Conservation (phyloP, 306 rosid species). For the Elaeagnus macrophylla region DNA sequence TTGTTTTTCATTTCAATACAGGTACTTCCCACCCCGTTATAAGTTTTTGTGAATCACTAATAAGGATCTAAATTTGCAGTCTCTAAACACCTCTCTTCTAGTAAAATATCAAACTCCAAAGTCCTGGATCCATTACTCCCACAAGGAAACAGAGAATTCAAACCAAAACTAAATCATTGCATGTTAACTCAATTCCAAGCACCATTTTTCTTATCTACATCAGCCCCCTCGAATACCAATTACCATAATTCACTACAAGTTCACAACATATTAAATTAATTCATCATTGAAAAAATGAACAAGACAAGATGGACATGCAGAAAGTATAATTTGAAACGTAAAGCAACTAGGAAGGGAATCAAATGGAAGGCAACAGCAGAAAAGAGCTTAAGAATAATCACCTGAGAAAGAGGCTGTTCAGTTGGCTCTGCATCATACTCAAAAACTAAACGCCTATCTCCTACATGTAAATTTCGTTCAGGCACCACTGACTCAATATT, state of each 20-base stretch:
- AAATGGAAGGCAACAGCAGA: neutral
- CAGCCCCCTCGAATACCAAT: neutral
- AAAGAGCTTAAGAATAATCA: constrained; percentile 17
- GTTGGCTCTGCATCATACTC: constrained; percentile 31
- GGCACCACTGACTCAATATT: constrained; percentile 17
- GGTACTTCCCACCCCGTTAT: no score
- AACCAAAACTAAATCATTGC: neutral
- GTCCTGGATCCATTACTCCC: no score
- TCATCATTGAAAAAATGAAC: neutral
- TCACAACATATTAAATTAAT: neutral
- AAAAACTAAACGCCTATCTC: constrained; percentile 18
- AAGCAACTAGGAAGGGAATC: neutral
- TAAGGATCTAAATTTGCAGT: no score
- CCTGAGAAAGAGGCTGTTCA: constrained; percentile 35
- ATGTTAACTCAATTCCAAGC: neutral
- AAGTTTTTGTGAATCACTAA: no score
- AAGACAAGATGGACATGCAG: neutral
- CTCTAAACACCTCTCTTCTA: no score
- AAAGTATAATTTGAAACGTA: neutral
- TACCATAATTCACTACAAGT: neutral
- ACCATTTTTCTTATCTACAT: neutral
- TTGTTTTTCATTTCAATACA: no score
- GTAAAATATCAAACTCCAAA: no score
- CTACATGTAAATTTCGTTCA: constrained; percentile 25
- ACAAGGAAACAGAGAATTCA: neutral